Conservation (phyloP, 1,284 basidiomycete genomes). For the Neolentinus lepideus region DNA sequence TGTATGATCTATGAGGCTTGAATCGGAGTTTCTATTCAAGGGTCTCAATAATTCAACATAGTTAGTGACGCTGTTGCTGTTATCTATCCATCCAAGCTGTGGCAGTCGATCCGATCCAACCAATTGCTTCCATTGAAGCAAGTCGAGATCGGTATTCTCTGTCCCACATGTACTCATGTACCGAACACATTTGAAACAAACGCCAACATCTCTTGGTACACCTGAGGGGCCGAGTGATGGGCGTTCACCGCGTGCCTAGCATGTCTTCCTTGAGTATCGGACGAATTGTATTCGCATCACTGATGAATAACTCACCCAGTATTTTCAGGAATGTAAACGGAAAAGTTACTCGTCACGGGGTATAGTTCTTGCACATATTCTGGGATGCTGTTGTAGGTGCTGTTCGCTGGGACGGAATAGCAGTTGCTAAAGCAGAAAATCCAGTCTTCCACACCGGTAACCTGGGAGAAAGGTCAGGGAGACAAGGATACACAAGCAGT, state of each 20-base stretch:
- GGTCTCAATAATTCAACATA: no score
- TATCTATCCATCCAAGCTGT: no score
- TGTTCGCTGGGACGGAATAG: conserved; percentile 11
- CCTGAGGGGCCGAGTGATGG: neutral
- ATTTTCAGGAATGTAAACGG: conserved; percentile 11
- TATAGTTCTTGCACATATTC: conserved; percentile 9
- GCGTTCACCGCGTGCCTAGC: neutral
- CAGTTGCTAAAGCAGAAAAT: conserved; percentile 13
- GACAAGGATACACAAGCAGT: neutral
- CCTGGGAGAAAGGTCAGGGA: conserved; percentile 2
- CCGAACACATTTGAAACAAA: neutral
- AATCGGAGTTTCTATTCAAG: no score
- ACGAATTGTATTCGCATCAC: no score
- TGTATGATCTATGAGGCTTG: no score
- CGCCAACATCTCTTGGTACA: neutral
- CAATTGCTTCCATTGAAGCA: no score
- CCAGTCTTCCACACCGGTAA: conserved; percentile 13
- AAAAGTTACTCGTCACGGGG: conserved; percentile 11
- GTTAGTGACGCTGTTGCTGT: no score
- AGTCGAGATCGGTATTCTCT: no score
- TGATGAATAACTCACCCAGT: neutral
- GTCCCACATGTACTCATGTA: no score
- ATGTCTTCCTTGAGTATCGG: no score
- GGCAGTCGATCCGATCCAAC: no score
- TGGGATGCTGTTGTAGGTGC: conserved; percentile 7